phyloP scores from a whole-genome alignment of 805 yeast genomes.

The Candida nitratophila region DNA sequence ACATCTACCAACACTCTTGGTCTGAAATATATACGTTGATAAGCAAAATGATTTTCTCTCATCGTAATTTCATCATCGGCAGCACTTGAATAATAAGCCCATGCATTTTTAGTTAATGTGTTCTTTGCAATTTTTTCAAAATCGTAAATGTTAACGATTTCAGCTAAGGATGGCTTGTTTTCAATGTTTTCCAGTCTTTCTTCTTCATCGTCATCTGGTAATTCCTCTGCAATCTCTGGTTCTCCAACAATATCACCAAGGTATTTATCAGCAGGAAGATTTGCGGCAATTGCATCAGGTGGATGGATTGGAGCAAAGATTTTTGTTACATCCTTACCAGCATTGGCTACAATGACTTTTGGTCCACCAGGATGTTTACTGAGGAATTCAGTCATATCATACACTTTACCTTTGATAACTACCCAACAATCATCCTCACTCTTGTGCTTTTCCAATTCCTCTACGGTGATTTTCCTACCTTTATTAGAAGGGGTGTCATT shows the following conservation, averaged over 20 bases:
- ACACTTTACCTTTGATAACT: conserved; percentile 36
- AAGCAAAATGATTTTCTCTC: conserved; percentile 88
- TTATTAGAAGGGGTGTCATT: background rate
- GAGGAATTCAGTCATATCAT: conserved; percentile 36
- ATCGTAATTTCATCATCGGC: conserved; percentile 88
- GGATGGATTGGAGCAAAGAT: conserved; percentile 90
- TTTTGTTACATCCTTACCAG: conserved; percentile 73
- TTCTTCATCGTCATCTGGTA: conserved; percentile 32
- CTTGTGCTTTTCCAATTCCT: conserved; percentile 38
- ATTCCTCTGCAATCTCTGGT: conserved; percentile 27
- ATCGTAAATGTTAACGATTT: conserved; percentile 72
- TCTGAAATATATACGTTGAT: conserved; percentile 79
- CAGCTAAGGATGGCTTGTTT: conserved; percentile 61
- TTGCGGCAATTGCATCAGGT: conserved; percentile 68
- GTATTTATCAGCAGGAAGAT: conserved; percentile 50
- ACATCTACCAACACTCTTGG: conserved; percentile 84
- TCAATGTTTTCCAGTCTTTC: conserved; percentile 34
- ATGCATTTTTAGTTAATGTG: conserved; percentile 69
- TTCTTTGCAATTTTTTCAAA: conserved; percentile 82
- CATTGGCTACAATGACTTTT: conserved; percentile 21
- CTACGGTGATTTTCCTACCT: conserved; percentile 13
- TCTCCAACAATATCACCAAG: conserved; percentile 41
- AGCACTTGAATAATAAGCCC: conserved; percentile 92
- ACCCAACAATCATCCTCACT: conserved; percentile 42
- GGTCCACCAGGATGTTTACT: conserved; percentile 29